Conservation (phyloP, 371 early-diverging fungal species). For the Lichtheimia hyalospora region DNA sequence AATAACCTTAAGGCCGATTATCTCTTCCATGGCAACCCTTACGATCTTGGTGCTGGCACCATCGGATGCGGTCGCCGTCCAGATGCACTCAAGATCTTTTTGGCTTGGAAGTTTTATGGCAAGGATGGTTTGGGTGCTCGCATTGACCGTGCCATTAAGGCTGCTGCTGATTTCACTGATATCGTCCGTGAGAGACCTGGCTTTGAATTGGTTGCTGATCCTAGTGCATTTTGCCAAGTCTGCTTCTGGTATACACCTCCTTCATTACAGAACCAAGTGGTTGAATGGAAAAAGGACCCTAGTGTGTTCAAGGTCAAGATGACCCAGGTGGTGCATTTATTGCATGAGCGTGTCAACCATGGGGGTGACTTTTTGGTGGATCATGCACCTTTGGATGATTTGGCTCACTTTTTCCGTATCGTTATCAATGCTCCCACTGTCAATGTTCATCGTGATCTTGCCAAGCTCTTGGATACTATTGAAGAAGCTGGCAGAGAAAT, state of each 20-base stretch:
- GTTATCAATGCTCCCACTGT: constrained; percentile 73
- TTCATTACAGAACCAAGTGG: background rate
- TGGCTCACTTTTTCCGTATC: constrained; percentile 72
- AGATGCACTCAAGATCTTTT: constrained; percentile 82
- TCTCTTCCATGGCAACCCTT: constrained; percentile 72
- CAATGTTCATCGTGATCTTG: constrained; percentile 49
- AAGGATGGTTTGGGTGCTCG: constrained; percentile 46
- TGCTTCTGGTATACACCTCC: constrained; percentile 73
- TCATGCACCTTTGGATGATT: constrained; percentile 57
- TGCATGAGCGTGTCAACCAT: constrained; percentile 54
- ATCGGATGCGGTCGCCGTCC: constrained; percentile 86
- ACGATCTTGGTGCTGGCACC: constrained; percentile 82
- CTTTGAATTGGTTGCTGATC: constrained; percentile 38
- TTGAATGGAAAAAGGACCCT: constrained; percentile 12
- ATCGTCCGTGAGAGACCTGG: constrained; percentile 28
- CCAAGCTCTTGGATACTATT: constrained; percentile 57
- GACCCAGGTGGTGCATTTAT: constrained; percentile 45
- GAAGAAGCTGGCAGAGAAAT: constrained; percentile 32
- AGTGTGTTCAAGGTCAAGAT: constrained; percentile 33
- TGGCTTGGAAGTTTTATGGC: constrained; percentile 85
- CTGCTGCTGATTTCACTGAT: constrained; percentile 40
- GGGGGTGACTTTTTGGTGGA: constrained; percentile 65
- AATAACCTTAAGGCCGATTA: constrained; percentile 72
- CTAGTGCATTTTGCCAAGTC: constrained; percentile 54
- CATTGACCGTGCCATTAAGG: constrained; percentile 49